Evolutionary conservation across 2,329 filamentous ascomycete genomes (phyloP).

Genomic region (Aspergillus jensenii): DNA sequence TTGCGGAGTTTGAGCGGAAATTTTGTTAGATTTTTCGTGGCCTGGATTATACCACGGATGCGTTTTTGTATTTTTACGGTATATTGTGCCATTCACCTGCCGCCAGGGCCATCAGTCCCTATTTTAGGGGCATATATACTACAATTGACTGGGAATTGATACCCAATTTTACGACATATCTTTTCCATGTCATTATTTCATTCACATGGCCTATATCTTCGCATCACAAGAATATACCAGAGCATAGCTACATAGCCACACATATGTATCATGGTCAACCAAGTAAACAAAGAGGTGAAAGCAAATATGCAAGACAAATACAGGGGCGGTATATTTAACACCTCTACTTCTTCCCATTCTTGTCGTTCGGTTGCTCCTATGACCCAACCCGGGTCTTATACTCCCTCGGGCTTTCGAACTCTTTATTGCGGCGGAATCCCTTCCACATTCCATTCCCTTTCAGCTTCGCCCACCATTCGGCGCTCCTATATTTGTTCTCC

Average conservation of each 20-base stretch:
- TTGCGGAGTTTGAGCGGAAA: slow-evolving; percentile 74
- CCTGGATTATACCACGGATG: slow-evolving; percentile 11
- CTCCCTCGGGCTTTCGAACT: slow-evolving; percentile 79
- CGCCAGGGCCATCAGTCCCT: neutral
- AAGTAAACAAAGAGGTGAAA: neutral
- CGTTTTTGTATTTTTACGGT: slow-evolving; percentile 21
- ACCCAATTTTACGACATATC: neutral
- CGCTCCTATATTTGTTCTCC: slow-evolving; percentile 47
- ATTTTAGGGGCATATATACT: slow-evolving; percentile 6
- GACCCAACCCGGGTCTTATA: slow-evolving; percentile 69
- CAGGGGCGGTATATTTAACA: neutral
- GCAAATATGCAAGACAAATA: neutral
- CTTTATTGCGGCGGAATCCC: slow-evolving; percentile 47
- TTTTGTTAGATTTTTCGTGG: slow-evolving; percentile 53
- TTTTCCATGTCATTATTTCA: neutral
- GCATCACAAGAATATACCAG: neutral
- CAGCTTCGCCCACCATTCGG: slow-evolving; percentile 59
- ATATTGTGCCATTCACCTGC: slow-evolving; percentile 8
- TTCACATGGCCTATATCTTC: neutral
- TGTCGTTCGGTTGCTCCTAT: slow-evolving; percentile 26
- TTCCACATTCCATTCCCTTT: slow-evolving; percentile 75
- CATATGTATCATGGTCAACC: neutral
- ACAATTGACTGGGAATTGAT: neutral
- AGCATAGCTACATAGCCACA: slow-evolving; percentile 9
- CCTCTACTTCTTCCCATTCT: slow-evolving; percentile 6